phyloP scores from a whole-genome alignment of 177 flowering plant species.

The Tripterygium wilfordii region DNA sequence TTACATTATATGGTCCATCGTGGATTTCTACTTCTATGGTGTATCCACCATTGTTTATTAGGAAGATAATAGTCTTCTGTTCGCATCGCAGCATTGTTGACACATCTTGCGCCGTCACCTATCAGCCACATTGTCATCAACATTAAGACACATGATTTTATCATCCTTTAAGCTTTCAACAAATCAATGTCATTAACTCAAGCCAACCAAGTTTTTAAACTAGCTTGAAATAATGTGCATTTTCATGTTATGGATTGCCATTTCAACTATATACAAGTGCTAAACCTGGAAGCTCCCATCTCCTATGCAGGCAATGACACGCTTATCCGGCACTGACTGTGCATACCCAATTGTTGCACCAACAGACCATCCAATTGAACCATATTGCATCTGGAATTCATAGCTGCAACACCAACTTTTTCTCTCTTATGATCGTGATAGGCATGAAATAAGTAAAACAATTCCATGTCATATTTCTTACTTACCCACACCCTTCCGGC shows the following conservation, averaged over 20 bases:
- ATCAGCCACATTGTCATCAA: background rate
- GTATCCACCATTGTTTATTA: constrained; percentile 43
- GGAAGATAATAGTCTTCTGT: constrained; percentile 32
- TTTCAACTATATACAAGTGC: background rate
- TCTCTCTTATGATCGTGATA: background rate
- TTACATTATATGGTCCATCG: constrained; percentile 44
- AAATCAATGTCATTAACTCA: too few relatives aligned
- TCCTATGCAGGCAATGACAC: constrained; percentile 36
- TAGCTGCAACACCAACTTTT: constrained; percentile 30
- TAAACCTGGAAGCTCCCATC: constrained; percentile 38
- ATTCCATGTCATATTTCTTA: too few relatives aligned
- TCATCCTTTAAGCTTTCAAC: background rate
- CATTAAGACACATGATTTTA: background rate
- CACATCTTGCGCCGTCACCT: constrained; percentile 41
- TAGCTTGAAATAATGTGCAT: background rate
- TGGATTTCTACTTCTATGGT: constrained; percentile 44
- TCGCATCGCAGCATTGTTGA: constrained; percentile 33
- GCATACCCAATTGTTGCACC: constrained; percentile 41
- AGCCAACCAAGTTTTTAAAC: too few relatives aligned
- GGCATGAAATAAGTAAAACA: background rate
- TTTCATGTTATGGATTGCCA: background rate
- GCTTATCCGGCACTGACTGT: constrained; percentile 29
- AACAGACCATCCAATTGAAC: constrained; percentile 38
- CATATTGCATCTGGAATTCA: constrained; percentile 38
- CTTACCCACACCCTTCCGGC: constrained; percentile 39